phyloP scores from a whole-genome alignment of 345 rosid genomes.

The Brassica juncea region DNA sequence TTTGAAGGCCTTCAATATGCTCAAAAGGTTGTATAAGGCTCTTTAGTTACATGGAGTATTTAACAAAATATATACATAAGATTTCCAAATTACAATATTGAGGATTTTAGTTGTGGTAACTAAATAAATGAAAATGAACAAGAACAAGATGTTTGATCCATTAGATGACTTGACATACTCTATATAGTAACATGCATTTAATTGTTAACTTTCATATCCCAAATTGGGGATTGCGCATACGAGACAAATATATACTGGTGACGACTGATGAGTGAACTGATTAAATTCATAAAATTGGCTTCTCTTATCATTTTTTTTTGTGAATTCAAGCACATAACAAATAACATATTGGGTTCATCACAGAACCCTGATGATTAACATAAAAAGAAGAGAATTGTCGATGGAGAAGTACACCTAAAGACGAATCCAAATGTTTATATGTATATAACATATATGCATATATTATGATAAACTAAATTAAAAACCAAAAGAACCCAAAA shows the following conservation, averaged over 20 bases:
- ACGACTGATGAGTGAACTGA: not conserved
- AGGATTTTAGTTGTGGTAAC: not conserved
- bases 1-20: slow-evolving; percentile 7
- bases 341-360: not conserved
- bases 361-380: slow-evolving; percentile 9
- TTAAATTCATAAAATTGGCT: not conserved
- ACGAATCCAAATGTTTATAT: slow-evolving; percentile 19
- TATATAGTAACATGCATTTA: not conserved
- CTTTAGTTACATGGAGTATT: not conserved
- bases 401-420: not conserved
- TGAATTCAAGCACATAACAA: slow-evolving; percentile 8
- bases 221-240: not conserved
- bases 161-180: not conserved
- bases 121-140: slow-evolving; percentile 8
- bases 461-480: slow-evolving; percentile 9
- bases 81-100: not conserved
- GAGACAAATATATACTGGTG: not conserved
- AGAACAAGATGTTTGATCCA: not conserved
- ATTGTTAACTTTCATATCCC: not conserved
- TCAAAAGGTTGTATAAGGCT: slow-evolving; percentile 11
- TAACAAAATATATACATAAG: not conserved
- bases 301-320: not conserved
- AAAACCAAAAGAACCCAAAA: slow-evolving; percentile 4
- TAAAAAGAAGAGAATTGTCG: slow-evolving; percentile 19
- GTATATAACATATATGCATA: not conserved